These are phyloP conservation scores for Fusarium irregulare DNA, from an alignment of 2,329 filamentous ascomycete genomes.

Conservation along the genomic window DNA sequence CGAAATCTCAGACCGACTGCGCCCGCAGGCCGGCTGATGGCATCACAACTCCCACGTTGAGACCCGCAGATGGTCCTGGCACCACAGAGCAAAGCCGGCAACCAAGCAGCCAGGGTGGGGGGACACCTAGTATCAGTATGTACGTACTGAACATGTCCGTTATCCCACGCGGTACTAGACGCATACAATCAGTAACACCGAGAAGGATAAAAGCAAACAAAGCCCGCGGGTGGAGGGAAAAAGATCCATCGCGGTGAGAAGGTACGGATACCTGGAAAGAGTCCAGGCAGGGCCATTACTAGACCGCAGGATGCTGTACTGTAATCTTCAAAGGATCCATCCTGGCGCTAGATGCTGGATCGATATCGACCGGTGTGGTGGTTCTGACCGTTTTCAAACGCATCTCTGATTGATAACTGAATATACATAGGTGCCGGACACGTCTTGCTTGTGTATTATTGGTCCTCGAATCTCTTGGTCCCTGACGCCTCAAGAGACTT, in stretches of 20 bases:
- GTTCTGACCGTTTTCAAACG: conserved; percentile 6
- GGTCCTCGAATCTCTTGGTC: conserved; percentile 13
- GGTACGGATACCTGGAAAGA: not conserved
- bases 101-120: conserved; percentile 37
- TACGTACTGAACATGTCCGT: not conserved
- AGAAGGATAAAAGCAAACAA: conserved; percentile 33
- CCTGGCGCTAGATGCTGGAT: not conserved
- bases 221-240: not conserved
- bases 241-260: not conserved
- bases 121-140: not conserved
- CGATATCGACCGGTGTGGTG: not conserved
- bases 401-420: conserved; percentile 28
- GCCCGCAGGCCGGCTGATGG: conserved; percentile 47
- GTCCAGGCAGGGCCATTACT: not conserved
- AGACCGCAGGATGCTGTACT: not conserved
- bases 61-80: conserved; percentile 45
- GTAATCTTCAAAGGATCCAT: conserved; percentile 10
- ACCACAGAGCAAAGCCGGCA: conserved; percentile 31
- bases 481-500: conserved; percentile 15
- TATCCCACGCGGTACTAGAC: conserved; percentile 1
- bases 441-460: conserved; percentile 6
- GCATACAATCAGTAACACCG: conserved; percentile 19
- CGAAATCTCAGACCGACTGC: conserved; percentile 47
- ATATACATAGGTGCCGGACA: not conserved
- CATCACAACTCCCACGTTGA: conserved; percentile 48